These are phyloP conservation scores for Pyricularia pennisetigena DNA, from an alignment of 2,329 filamentous ascomycete species.

Conservation along the genomic window DNA sequence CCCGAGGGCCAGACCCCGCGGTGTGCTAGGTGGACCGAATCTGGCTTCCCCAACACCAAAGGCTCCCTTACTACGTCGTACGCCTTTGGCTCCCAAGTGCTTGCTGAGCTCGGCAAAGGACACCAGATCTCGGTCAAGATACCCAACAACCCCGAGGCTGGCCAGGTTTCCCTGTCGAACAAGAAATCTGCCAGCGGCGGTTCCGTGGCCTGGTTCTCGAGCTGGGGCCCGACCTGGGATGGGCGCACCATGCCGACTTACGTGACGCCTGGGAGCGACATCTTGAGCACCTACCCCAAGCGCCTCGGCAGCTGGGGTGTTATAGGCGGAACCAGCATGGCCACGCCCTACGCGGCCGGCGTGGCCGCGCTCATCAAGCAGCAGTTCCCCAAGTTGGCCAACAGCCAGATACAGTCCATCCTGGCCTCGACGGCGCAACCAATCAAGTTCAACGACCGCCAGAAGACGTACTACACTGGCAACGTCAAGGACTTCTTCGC, in stretches of 20 bases:
- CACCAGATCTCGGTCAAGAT: slow-evolving; percentile 23
- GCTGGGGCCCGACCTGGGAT: slow-evolving; percentile 2
- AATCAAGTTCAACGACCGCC: slow-evolving; percentile 9
- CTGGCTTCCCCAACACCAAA: slow-evolving; percentile 26
- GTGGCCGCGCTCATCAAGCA: not conserved
- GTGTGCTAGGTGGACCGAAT: not conserved
- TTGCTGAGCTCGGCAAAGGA: not conserved
- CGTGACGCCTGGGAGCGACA: not conserved
- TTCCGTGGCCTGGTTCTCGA: not conserved
- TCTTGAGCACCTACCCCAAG: not conserved
- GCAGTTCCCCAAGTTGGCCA: not conserved
- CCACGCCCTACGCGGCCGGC: not conserved
- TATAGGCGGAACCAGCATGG: not conserved
- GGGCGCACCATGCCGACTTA: slow-evolving; percentile 9
- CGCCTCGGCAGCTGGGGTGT: not conserved
- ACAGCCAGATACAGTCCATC: slow-evolving; percentile 12
- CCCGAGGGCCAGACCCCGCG: not conserved
- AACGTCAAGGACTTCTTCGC: slow-evolving; percentile 1
- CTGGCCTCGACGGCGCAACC: slow-evolving; percentile 16
- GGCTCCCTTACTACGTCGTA: slow-evolving; percentile 17
- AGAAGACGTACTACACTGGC: slow-evolving; percentile 8
- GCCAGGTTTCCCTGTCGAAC: slow-evolving; percentile 11
- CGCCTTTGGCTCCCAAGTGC: not conserved
- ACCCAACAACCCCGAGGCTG: slow-evolving; percentile 17
- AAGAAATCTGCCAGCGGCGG: not conserved